phyloP scores from a whole-genome alignment of 495 filamentous ascomycete species.

The Emericellopsis terricola region DNA sequence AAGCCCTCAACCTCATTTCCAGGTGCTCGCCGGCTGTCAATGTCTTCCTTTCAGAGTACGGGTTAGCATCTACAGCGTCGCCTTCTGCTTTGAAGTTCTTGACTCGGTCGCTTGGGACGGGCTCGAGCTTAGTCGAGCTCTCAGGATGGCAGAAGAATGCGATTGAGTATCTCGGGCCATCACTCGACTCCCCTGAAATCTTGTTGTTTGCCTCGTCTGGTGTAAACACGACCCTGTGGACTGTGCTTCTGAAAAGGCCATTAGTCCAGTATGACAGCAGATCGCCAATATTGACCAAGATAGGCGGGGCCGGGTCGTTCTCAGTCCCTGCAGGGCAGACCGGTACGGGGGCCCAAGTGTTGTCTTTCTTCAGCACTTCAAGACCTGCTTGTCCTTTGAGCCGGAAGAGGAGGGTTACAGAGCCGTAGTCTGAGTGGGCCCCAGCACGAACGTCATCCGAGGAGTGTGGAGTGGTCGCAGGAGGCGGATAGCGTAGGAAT shows the following conservation, averaged over 20 bases:
- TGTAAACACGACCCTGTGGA: constrained; percentile 79
- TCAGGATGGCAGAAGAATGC: constrained; percentile 86
- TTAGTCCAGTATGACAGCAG: constrained; percentile 83
- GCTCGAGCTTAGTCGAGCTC: constrained; percentile 44
- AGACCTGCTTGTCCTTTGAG: constrained; percentile 67
- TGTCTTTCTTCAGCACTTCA: constrained; percentile 51
- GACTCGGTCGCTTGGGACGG: constrained; percentile 53
- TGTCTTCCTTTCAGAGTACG: constrained; percentile 29
- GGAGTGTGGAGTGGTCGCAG: constrained; percentile 37
- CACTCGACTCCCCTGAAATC: constrained; percentile 33
- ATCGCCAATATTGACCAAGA: constrained; percentile 88
- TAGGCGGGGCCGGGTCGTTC: constrained; percentile 44
- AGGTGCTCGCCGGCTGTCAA: constrained; percentile 79
- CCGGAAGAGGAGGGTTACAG: constrained; percentile 75
- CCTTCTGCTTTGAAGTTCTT: constrained; percentile 8
- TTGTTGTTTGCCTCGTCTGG: constrained; percentile 7
- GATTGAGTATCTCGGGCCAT: constrained; percentile 53
- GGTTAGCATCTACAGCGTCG: constrained; percentile 23
- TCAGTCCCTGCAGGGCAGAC: constrained; percentile 35
- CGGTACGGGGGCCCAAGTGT: constrained; percentile 42
- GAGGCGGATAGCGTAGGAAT: constrained; percentile 62
- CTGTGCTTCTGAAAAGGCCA: constrained; percentile 64
- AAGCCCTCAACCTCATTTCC: constrained; percentile 51
- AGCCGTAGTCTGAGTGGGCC: constrained; percentile 84
- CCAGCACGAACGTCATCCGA: constrained; percentile 64